Percentiles rank a stretch among this genome's conserved stretches.
Evolutionary conservation across 2,329 filamentous ascomycete species (phyloP).

Genomic region (Aulographum hederae): DNA sequence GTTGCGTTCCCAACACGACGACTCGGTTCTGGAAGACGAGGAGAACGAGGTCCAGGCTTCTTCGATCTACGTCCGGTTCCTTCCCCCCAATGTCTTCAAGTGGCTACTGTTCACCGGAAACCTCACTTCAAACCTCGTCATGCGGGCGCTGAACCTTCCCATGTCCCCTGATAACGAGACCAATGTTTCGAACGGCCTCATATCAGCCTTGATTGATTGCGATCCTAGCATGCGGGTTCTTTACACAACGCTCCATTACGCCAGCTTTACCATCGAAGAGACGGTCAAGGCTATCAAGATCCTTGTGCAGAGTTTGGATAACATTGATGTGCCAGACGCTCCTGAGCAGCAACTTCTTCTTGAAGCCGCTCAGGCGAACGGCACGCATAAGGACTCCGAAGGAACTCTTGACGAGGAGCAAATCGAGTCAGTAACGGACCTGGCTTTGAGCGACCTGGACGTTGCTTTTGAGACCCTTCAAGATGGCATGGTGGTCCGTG

Average conservation of each 20-base stretch:
- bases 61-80: constrained; percentile 23
- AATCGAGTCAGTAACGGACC: constrained; percentile 19
- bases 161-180: constrained; percentile 26
- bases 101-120: constrained; percentile 40
- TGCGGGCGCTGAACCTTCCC: constrained; percentile 29
- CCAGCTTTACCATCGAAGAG: constrained; percentile 47
- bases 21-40: too few species aligned
- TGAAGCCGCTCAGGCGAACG: background rate
- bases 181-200: constrained; percentile 40
- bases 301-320: constrained; percentile 51
- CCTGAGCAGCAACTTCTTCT: background rate
- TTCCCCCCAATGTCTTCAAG: constrained; percentile 34
- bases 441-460: constrained; percentile 37
- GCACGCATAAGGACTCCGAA: constrained; percentile 6
- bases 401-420: constrained; percentile 11
- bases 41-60: constrained; percentile 6
- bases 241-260: constrained; percentile 41
- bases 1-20: too few species aligned
- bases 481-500: constrained; percentile 43
- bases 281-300: constrained; percentile 46
- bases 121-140: constrained; percentile 24
- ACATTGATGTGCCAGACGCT: constrained; percentile 12
- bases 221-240: constrained; percentile 52
- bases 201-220: constrained; percentile 42
- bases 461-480: constrained; percentile 50